phyloP scores from a whole-genome alignment of 2,329 filamentous ascomycete genomes.

The Herpotrichia juniperi region DNA sequence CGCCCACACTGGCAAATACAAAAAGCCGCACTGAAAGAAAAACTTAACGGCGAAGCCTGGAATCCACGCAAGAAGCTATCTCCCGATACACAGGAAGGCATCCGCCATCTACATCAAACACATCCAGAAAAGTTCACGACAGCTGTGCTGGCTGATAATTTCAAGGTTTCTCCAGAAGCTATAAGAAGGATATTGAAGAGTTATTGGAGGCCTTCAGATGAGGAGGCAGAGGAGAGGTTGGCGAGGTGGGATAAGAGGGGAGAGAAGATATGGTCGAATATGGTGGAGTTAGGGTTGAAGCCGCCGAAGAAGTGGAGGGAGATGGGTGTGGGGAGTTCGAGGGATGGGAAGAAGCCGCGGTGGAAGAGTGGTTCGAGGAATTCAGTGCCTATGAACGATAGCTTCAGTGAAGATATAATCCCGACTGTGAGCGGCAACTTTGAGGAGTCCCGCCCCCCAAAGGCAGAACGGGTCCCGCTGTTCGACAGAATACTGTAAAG shows the following conservation, averaged over 20 bases:
- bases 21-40: slow-evolving; percentile 74
- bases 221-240: slow-evolving; percentile 51
- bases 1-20: slow-evolving; percentile 73
- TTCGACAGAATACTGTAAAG: background rate
- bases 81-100: slow-evolving; percentile 89
- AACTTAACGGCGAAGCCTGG: slow-evolving; percentile 81
- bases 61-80: slow-evolving; percentile 84
- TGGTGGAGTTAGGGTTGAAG: slow-evolving; percentile 59
- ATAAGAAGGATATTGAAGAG: slow-evolving; percentile 84
- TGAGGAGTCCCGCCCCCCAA: background rate
- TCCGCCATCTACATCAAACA: slow-evolving; percentile 79
- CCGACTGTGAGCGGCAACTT: slow-evolving; percentile 32
- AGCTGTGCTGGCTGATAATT: slow-evolving; percentile 73
- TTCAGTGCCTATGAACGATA: slow-evolving; percentile 34
- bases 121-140: slow-evolving; percentile 81
- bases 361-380: slow-evolving; percentile 42
- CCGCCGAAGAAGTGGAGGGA: slow-evolving; percentile 61
- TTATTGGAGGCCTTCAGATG: slow-evolving; percentile 70
- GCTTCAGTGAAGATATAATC: slow-evolving; percentile 34
- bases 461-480: background rate
- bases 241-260: slow-evolving; percentile 56
- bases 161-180: slow-evolving; percentile 85
- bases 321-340: slow-evolving; percentile 48
- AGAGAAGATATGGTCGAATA: slow-evolving; percentile 55
- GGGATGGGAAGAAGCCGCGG: slow-evolving; percentile 32